Conservation (phyloP, 2,329 filamentous ascomycete genomes). For the Bipolaris cookei region DNA sequence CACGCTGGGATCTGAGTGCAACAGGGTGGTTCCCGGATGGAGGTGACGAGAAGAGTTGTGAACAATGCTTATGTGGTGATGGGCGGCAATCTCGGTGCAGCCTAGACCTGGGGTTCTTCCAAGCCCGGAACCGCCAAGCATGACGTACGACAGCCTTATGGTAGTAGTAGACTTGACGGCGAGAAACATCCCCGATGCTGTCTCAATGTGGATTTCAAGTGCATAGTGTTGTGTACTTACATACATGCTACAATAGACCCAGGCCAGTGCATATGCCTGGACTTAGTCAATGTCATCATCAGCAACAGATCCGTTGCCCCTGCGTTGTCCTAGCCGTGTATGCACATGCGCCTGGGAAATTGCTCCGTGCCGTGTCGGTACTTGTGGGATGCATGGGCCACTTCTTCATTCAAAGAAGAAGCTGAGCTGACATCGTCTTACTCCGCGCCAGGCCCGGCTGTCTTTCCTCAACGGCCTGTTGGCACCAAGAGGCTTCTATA, state of each 20-base stretch:
- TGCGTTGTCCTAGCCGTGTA: background rate
- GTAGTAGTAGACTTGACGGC: background rate
- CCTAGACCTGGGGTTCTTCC: background rate
- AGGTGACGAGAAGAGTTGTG: background rate
- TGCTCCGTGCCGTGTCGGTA: no score
- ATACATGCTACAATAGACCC: no score
- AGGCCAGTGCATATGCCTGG: background rate
- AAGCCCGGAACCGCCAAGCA: background rate
- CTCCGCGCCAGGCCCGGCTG: background rate
- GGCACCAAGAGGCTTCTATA: background rate
- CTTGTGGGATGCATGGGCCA: background rate
- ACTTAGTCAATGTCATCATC: background rate
- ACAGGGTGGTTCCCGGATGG: background rate
- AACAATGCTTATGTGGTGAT: background rate
- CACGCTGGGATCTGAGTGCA: background rate
- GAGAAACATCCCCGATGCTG: background rate
- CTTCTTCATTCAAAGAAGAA: background rate
- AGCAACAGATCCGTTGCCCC: background rate
- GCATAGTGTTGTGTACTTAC: no score
- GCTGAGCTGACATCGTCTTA: background rate
- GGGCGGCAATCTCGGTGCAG: background rate
- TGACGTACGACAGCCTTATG: background rate
- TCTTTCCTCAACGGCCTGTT: background rate
- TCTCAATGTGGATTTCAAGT: background rate
- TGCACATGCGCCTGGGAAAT: background rate